phyloP scores from a whole-genome alignment of 2,329 filamentous ascomycete species.

The Helotiales sp. region DNA sequence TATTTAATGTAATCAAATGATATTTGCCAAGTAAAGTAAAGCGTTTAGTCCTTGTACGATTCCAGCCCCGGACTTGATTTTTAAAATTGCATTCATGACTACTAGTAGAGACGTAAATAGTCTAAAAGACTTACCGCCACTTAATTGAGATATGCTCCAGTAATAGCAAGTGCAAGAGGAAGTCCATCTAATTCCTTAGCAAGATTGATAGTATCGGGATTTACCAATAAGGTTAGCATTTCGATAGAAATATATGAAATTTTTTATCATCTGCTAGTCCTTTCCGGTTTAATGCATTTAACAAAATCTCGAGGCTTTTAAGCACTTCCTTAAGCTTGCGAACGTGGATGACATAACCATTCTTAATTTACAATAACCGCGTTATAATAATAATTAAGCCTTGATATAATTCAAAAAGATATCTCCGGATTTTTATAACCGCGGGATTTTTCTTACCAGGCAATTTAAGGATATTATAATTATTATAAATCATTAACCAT shows the following conservation, averaged over 20 bases:
- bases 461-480: constrained; percentile 15
- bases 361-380: constrained; percentile 10
- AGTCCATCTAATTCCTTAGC: constrained; percentile 17
- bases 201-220: constrained; percentile 18
- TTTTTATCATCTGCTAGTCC: background rate
- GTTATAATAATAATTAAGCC: constrained; percentile 26
- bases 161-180: constrained; percentile 20
- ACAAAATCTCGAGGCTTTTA: constrained; percentile 21
- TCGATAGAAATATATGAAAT: constrained; percentile 7
- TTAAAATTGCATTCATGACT: constrained; percentile 16
- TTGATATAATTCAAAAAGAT: constrained; percentile 14
- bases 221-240: constrained; percentile 1
- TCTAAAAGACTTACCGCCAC: constrained; percentile 11
- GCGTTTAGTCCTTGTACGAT: constrained; percentile 21
- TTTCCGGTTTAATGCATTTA: constrained; percentile 6
- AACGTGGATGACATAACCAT: constrained; percentile 10
- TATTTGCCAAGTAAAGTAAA: constrained; percentile 23
- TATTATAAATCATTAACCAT: constrained; percentile 23
- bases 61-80: constrained; percentile 10
- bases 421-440: constrained; percentile 13
- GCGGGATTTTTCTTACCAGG: background rate
- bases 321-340: constrained; percentile 12
- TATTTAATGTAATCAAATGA: constrained; percentile 18
- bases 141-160: too few relatives aligned
- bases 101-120: constrained; percentile 20